Evolutionary conservation across 2,329 filamentous ascomycete species (phyloP).

Genomic region (Passalora sequoiae): DNA sequence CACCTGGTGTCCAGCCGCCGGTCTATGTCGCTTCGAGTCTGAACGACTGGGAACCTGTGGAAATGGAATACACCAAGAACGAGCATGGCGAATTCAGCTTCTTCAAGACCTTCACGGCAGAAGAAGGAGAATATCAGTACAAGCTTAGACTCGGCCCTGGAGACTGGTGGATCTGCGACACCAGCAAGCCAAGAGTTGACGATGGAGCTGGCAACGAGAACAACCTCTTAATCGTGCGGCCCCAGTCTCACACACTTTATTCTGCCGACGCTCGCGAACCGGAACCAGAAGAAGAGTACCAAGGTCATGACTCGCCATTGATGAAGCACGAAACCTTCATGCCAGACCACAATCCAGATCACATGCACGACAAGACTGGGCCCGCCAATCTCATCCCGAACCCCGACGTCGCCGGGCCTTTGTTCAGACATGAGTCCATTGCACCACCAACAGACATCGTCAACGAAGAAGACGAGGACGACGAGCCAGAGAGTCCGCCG

Average conservation of each 20-base stretch:
- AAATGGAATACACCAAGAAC: slow-evolving; percentile 55
- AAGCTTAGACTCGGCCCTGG: slow-evolving; percentile 65
- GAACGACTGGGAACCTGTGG: slow-evolving; percentile 60
- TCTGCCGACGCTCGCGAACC: slow-evolving; percentile 2
- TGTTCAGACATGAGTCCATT: slow-evolving; percentile 33
- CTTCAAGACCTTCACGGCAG: slow-evolving; percentile 50
- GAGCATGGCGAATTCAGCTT: slow-evolving; percentile 54
- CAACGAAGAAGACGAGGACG: slow-evolving; percentile 13
- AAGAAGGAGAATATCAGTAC: slow-evolving; percentile 63
- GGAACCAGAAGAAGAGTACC: slow-evolving; percentile 6
- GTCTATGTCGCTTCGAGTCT: slow-evolving; percentile 67
- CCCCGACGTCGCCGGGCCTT: slow-evolving; percentile 21
- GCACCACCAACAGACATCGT: slow-evolving; percentile 7
- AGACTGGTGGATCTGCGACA: slow-evolving; percentile 67
- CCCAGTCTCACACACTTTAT: slow-evolving; percentile 9
- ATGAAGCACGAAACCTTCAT: background rate
- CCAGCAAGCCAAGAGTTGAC: slow-evolving; percentile 52
- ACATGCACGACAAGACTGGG: slow-evolving; percentile 8
- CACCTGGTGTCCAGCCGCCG: slow-evolving; percentile 58
- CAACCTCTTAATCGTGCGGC: slow-evolving; percentile 44
- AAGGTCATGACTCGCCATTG: slow-evolving; percentile 10
- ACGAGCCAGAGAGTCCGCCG: slow-evolving; percentile 27
- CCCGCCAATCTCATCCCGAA: slow-evolving; percentile 5
- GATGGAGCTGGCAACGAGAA: slow-evolving; percentile 52
- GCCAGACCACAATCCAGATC: background rate